phyloP scores from a whole-genome alignment of 257 asterid genomes.

The Rehmannia glutinosa region DNA sequence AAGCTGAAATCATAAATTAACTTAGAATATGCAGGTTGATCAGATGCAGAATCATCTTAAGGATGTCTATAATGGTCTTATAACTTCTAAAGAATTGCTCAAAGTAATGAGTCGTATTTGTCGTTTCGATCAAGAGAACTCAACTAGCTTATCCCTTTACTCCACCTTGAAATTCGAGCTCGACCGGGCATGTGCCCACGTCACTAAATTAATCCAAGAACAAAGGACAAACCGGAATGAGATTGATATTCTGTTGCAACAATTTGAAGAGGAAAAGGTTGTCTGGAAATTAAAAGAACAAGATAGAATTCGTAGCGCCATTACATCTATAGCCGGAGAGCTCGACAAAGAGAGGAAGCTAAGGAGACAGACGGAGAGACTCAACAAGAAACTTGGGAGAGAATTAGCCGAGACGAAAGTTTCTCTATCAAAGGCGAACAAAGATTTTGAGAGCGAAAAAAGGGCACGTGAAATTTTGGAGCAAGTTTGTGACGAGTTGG shows the following conservation, averaged over 20 bases:
- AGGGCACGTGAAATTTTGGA: constrained; percentile 71
- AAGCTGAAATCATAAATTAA: not conserved
- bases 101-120: constrained; percentile 57
- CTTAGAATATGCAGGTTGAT: constrained; percentile 45
- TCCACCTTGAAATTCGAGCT: constrained; percentile 75
- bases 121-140: constrained; percentile 45
- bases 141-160: constrained; percentile 58
- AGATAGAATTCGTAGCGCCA: constrained; percentile 53
- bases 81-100: constrained; percentile 71
- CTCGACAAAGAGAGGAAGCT: constrained; percentile 76
- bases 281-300: constrained; percentile 73
- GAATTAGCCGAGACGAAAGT: constrained; percentile 71
- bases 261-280: constrained; percentile 60
- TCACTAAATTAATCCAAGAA: constrained; percentile 54
- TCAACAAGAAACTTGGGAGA: constrained; percentile 82
- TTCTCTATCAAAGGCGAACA: constrained; percentile 35
- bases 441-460: constrained; percentile 75
- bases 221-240: constrained; percentile 40
- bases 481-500: constrained; percentile 89
- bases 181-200: constrained; percentile 49
- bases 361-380: constrained; percentile 80
- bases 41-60: constrained; percentile 41
- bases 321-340: constrained; percentile 54
- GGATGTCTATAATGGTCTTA: constrained; percentile 63
- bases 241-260: constrained; percentile 47